Evolutionary conservation across 129 eudicot genomes (phyloP).

Genomic region (Chrysanthemum makinoi): DNA sequence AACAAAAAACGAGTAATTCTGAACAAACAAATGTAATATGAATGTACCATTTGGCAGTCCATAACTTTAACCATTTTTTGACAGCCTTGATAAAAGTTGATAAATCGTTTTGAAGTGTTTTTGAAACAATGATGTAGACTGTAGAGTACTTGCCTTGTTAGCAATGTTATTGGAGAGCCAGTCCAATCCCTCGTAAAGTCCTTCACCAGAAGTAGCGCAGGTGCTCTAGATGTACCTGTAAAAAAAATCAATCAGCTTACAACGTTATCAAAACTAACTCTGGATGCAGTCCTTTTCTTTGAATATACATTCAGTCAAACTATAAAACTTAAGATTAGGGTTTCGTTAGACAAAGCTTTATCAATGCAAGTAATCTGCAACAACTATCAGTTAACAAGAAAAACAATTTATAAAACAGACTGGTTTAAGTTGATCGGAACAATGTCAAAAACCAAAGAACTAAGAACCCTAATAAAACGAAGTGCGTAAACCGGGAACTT

Average conservation of each 20-base stretch:
- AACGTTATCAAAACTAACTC: neutral
- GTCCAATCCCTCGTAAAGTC: constrained; percentile 93
- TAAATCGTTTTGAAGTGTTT: neutral
- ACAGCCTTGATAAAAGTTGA: neutral
- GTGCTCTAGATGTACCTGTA: constrained; percentile 99
- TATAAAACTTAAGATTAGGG: too few species aligned
- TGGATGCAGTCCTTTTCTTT: too few species aligned
- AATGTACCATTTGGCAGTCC: neutral
- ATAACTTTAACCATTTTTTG: neutral
- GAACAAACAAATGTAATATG: neutral
- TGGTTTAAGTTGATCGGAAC: too few species aligned
- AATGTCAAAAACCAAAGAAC: too few species aligned
- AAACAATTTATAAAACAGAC: too few species aligned
- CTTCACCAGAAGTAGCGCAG: constrained; percentile 99
- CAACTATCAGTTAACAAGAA: too few species aligned
- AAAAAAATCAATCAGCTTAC: neutral
- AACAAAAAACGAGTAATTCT: neutral
- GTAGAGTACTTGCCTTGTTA: constrained; percentile 62
- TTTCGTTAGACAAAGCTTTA: too few species aligned
- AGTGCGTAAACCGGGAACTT: too few species aligned
- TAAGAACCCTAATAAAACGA: too few species aligned
- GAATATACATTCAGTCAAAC: too few species aligned
- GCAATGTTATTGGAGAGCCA: constrained; percentile 99
- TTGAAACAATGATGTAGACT: neutral
- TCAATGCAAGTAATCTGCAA: too few species aligned